These are phyloP conservation scores for Grammothele lineata DNA, from an alignment of 768 basidiomycete genomes.

Conservation along the genomic window DNA sequence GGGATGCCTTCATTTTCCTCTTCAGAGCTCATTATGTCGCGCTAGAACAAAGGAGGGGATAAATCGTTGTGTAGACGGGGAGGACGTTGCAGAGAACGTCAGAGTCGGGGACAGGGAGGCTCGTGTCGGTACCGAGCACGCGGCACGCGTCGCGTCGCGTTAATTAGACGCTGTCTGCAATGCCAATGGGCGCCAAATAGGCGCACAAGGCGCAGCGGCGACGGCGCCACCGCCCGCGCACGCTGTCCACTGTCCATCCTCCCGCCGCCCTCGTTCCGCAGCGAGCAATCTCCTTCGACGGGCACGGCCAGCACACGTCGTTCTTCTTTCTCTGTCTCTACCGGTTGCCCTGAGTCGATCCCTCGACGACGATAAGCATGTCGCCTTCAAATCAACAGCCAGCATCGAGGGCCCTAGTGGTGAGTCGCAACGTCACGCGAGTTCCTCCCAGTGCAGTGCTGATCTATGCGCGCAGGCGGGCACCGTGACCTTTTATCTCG, in stretches of 20 bases:
- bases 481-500: conserved; percentile 81
- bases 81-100: neutral
- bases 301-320: conserved; percentile 4
- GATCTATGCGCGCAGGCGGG: conserved; percentile 42
- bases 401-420: conserved; percentile 43
- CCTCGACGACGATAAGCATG: too few species aligned
- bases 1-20: conserved; percentile 23
- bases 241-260: too few species aligned
- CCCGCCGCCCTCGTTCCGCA: too few species aligned
- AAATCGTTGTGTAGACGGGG: too few species aligned
- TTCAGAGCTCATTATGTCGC: conserved; percentile 18
- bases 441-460: neutral
- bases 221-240: too few species aligned
- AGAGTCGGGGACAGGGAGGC: neutral
- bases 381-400: conserved; percentile 20
- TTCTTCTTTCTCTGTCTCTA: neutral
- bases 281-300: too few species aligned
- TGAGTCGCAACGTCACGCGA: conserved; percentile 24
- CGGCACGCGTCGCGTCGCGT: conserved; percentile 21
- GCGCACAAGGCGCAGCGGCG: too few species aligned
- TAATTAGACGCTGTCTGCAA: neutral
- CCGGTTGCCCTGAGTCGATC: too few species aligned
- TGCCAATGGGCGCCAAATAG: too few species aligned
- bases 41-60: too few species aligned
- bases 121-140: neutral